Evolutionary conservation across 1,284 basidiomycete genomes (phyloP).

Genomic region (Trichosporon sp.): DNA sequence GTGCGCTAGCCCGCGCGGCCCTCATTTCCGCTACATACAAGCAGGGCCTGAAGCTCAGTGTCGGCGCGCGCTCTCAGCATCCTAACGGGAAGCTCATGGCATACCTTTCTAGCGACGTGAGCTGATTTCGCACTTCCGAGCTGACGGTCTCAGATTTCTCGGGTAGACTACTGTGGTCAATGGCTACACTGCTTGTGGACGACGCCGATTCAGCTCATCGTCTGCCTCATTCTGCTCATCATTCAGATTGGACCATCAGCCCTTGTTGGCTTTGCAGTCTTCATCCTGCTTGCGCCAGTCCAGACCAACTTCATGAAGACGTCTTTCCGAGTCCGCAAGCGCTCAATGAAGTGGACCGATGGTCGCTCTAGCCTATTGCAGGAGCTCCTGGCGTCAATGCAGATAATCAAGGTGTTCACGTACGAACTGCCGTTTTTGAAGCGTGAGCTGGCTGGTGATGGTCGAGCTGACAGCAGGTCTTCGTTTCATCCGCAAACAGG

Average conservation of each 20-base stretch:
- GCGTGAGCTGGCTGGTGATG: constrained; percentile 46
- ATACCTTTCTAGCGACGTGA: constrained; percentile 65
- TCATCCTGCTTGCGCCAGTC: constrained; percentile 62
- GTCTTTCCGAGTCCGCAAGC: constrained; percentile 59
- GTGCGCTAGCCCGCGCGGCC: constrained; percentile 63
- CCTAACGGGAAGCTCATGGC: constrained; percentile 66
- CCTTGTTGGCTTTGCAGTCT: constrained; percentile 68
- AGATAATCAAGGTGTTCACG: constrained; percentile 69
- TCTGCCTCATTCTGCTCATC: constrained; percentile 51
- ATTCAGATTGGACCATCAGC: constrained; percentile 65
- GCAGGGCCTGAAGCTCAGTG: constrained; percentile 61
- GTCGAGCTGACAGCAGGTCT: constrained; percentile 50
- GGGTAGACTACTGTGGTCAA: constrained; percentile 45
- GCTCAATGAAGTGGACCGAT: constrained; percentile 68
- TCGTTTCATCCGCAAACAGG: constrained; percentile 54
- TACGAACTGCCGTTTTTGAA: constrained; percentile 63
- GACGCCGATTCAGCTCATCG: constrained; percentile 59
- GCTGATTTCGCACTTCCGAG: constrained; percentile 19
- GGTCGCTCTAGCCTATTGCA: constrained; percentile 74
- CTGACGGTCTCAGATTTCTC: constrained; percentile 26
- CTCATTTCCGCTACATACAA: constrained; percentile 71
- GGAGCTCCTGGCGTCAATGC: constrained; percentile 66
- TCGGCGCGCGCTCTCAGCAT: constrained; percentile 60
- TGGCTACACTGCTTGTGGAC: constrained; percentile 53
- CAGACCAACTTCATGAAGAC: constrained; percentile 66